These are phyloP conservation scores for Aspergillus quadricinctus DNA, from an alignment of 2,329 filamentous ascomycete genomes.

Conservation along the genomic window DNA sequence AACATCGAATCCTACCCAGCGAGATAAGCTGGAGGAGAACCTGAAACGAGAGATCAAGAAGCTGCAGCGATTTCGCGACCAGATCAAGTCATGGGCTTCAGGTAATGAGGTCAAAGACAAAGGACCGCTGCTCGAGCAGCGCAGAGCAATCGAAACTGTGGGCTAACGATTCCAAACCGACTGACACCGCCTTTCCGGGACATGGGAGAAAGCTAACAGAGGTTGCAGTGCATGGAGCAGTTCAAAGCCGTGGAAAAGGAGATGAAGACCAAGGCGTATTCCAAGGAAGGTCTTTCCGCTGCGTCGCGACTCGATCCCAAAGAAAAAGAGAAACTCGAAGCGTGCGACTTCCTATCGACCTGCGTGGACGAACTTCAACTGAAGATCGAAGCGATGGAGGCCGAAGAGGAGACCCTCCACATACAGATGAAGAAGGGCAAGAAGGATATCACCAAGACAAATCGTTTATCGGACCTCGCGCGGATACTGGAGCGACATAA, in stretches of 20 bases:
- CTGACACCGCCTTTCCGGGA: conserved; percentile 3
- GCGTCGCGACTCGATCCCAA: conserved; percentile 94
- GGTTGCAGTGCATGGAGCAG: conserved; percentile 71
- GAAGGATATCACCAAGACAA: conserved; percentile 75
- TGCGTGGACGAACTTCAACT: conserved; percentile 92
- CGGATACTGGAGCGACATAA: conserved; percentile 85
- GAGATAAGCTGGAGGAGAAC: conserved; percentile 97
- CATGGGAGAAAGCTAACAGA: conserved; percentile 21
- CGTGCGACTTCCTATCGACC: conserved; percentile 75
- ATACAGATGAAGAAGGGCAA: conserved; percentile 94
- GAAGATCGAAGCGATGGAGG: conserved; percentile 89
- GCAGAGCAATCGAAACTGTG: conserved; percentile 96
- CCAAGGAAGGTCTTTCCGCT: conserved; percentile 91
- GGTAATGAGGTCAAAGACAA: conserved; percentile 99
- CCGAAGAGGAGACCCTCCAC: conserved; percentile 80
- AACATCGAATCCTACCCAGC: conserved; percentile 87
- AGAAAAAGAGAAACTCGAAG: conserved; percentile 88
- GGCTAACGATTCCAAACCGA: conserved; percentile 14
- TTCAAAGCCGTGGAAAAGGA: conserved; percentile 99
- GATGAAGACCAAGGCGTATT: conserved; percentile 99
- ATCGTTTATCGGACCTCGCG: conserved; percentile 83
- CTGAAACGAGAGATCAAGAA: conserved; percentile 99
- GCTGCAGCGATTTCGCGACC: conserved; percentile 90
- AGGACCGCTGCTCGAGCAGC: conserved; percentile 85
- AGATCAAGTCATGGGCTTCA: conserved; percentile 99